These are phyloP conservation scores for Nannochloris sp. DNA, from an alignment of 139 green algal genomes.

Conservation along the genomic window DNA sequence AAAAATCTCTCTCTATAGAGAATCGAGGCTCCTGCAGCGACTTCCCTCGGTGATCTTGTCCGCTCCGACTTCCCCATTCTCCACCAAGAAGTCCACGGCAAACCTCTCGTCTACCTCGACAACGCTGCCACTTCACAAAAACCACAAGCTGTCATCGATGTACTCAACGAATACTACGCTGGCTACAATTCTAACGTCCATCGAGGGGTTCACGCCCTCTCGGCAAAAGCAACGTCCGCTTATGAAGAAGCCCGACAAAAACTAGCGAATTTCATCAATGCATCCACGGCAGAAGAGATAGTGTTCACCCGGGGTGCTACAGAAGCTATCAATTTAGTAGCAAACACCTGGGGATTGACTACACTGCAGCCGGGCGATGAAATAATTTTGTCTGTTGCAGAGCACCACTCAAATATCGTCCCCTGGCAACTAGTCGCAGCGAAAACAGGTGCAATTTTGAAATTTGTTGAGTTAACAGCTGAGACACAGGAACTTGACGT, in stretches of 20 bases:
- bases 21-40: neutral
- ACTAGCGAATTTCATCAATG: slow-evolving; percentile 77
- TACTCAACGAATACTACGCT: slow-evolving; percentile 77
- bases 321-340: slow-evolving; percentile 98
- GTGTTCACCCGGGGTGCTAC: slow-evolving; percentile 93
- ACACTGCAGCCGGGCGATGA: slow-evolving; percentile 88
- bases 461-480: slow-evolving; percentile 47
- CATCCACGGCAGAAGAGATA: slow-evolving; percentile 68
- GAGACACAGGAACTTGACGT: slow-evolving; percentile 54
- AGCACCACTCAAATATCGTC: slow-evolving; percentile 98
- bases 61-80: slow-evolving; percentile 81
- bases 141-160: slow-evolving; percentile 60
- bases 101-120: slow-evolving; percentile 93
- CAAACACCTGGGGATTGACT: slow-evolving; percentile 80
- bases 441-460: slow-evolving; percentile 60
- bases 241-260: slow-evolving; percentile 87
- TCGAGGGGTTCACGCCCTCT: slow-evolving; percentile 80
- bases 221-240: slow-evolving; percentile 70
- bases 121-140: slow-evolving; percentile 97
- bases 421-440: slow-evolving; percentile 93
- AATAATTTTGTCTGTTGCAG: slow-evolving; percentile 87
- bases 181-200: slow-evolving; percentile 96
- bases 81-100: slow-evolving; percentile 72
- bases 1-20: neutral
- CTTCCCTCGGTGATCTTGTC: slow-evolving; percentile 18